A percentile compares a stretch with the other conserved stretches of the same genome.
Evolutionary conservation across 208 protist genomes (phyloP).

Genomic region (Crithidia sp.): DNA sequence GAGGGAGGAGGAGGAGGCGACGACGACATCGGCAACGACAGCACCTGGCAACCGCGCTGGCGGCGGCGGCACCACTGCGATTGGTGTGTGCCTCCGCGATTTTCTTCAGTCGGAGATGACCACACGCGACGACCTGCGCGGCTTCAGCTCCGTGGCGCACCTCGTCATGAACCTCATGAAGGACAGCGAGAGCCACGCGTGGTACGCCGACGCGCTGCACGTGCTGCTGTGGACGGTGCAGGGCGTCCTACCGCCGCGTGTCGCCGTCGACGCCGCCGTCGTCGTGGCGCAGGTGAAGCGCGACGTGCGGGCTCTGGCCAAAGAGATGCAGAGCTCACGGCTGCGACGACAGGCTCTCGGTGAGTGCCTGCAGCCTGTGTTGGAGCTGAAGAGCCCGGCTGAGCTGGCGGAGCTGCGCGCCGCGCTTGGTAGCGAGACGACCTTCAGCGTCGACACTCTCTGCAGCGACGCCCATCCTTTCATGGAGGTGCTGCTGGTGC

Average conservation of each 20-base stretch:
- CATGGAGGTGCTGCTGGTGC: constrained; percentile 73
- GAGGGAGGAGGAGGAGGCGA: background rate
- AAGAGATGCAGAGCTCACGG: constrained; percentile 65
- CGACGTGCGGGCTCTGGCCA: constrained; percentile 61
- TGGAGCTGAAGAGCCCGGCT: constrained; percentile 61
- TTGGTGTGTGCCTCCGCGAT: constrained; percentile 21
- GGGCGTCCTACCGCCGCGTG: constrained; percentile 61
- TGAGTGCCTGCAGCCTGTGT: constrained; percentile 67
- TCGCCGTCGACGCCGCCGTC: constrained; percentile 73
- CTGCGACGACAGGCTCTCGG: constrained; percentile 64
- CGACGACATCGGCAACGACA: background rate
- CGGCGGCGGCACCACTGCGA: too few relatives aligned
- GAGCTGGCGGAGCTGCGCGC: constrained; percentile 62
- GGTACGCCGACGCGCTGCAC: constrained; percentile 48
- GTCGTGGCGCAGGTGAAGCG: constrained; percentile 64
- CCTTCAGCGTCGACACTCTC: constrained; percentile 61
- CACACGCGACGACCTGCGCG: constrained; percentile 13
- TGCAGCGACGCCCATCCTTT: constrained; percentile 55
- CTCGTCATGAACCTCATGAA: constrained; percentile 72
- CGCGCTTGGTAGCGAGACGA: constrained; percentile 58
- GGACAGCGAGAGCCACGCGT: constrained; percentile 37
- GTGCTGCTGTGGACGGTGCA: constrained; percentile 54
- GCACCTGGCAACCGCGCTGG: too few relatives aligned
- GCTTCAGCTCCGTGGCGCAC: constrained; percentile 53
- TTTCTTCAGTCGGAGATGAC: constrained; percentile 30